Conservation (phyloP, 2,329 filamentous ascomycete genomes). For the Xylariaceae sp. region DNA sequence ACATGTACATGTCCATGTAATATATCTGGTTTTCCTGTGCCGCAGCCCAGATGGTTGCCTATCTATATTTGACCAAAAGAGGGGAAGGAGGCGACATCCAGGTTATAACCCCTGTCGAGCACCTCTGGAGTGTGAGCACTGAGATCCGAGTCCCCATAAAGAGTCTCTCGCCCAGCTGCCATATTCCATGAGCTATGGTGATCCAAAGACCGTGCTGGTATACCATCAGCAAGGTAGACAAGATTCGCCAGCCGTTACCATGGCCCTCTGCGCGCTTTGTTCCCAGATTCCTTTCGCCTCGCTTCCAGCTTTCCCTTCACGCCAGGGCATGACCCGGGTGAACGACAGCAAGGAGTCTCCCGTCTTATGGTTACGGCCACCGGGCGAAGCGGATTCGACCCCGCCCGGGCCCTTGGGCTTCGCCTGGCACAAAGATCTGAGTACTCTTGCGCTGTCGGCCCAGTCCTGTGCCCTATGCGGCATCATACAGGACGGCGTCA, state of each 20-base stretch:
- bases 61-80: too few species aligned
- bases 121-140: too few species aligned
- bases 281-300: not conserved
- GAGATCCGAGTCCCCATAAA: too few species aligned
- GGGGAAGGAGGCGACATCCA: too few species aligned
- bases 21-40: too few species aligned
- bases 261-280: not conserved
- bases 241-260: not conserved
- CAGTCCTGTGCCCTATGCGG: constrained; percentile 3
- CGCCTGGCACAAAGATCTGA: constrained; percentile 6
- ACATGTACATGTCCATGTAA: too few species aligned
- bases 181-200: too few species aligned
- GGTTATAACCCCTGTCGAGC: too few species aligned
- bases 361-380: not conserved
- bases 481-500: constrained; percentile 1
- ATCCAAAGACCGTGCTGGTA: too few species aligned
- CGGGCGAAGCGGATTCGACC: not conserved
- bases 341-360: not conserved
- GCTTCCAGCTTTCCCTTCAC: not conserved
- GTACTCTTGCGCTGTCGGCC: not conserved
- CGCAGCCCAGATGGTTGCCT: too few species aligned
- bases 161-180: too few species aligned
- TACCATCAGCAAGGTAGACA: too few species aligned
- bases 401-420: not conserved
- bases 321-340: not conserved